These are phyloP conservation scores for Pichia rugopelliculosa DNA, from an alignment of 805 yeast genomes.

Conservation along the genomic window DNA sequence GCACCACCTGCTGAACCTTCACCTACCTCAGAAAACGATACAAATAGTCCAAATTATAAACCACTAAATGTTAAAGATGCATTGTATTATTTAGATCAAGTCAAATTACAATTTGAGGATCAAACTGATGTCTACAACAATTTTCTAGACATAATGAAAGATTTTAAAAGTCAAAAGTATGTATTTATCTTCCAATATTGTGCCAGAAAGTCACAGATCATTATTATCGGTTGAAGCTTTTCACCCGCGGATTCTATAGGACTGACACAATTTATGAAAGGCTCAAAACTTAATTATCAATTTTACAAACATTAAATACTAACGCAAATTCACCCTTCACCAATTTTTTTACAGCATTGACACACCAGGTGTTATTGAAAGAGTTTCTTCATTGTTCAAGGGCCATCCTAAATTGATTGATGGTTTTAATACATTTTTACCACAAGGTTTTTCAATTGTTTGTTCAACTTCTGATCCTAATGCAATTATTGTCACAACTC, in stretches of 20 bases:
- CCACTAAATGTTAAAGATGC: conserved; percentile 97
- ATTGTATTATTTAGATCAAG: conserved; percentile 89
- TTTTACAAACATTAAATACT: conserved; percentile 16
- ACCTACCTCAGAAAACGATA: conserved; percentile 9
- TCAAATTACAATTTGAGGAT: conserved; percentile 80
- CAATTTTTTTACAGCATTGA: conserved; percentile 53
- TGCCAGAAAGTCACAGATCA: not conserved
- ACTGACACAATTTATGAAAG: no score
- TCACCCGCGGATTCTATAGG: not conserved
- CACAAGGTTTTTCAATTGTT: conserved; percentile 92
- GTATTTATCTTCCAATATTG: conserved; percentile 19
- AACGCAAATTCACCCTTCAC: conserved; percentile 12
- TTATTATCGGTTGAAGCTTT: not conserved
- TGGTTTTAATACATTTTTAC: conserved; percentile 95
- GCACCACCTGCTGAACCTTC: conserved; percentile 10
- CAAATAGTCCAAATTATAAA: conserved; percentile 38
- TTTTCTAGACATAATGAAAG: conserved; percentile 97
- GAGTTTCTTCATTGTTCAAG: conserved; percentile 83
- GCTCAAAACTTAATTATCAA: no score
- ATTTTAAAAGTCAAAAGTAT: conserved; percentile 85
- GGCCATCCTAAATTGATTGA: conserved; percentile 93
- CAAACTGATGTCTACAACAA: conserved; percentile 96
- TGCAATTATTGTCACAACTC: conserved; percentile 92
- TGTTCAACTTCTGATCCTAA: conserved; percentile 91
- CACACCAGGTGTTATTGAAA: conserved; percentile 96